These are phyloP conservation scores for Saturnispora saitoi DNA, from an alignment of 805 yeast genomes.

Conservation along the genomic window DNA sequence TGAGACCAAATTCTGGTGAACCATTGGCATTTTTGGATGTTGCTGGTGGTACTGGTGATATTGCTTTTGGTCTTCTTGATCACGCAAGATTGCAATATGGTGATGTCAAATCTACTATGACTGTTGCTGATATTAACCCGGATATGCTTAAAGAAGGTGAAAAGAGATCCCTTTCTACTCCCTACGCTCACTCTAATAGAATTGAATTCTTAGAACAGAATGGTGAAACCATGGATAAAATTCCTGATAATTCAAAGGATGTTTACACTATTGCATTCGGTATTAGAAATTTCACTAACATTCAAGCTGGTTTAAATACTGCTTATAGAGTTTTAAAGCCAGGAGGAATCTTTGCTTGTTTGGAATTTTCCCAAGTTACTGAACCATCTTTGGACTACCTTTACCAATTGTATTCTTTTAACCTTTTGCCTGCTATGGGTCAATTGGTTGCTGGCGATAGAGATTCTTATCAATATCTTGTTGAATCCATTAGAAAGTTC, in stretches of 20 bases:
- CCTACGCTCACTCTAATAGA: constrained; percentile 61
- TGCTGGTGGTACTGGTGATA: constrained; percentile 98
- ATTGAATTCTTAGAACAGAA: constrained; percentile 81
- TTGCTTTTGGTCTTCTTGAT: constrained; percentile 89
- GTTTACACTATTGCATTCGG: constrained; percentile 96
- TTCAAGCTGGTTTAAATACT: constrained; percentile 89
- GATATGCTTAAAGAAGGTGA: constrained; percentile 95
- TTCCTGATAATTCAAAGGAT: constrained; percentile 83
- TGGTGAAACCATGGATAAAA: constrained; percentile 80
- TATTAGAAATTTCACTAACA: constrained; percentile 90
- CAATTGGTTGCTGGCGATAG: constrained; percentile 92
- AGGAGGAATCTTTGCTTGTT: constrained; percentile 95
- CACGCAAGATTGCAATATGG: constrained; percentile 76
- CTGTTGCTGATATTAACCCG: constrained; percentile 88
- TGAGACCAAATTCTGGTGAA: constrained; percentile 66
- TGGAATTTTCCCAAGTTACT: constrained; percentile 89
- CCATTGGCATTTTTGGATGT: constrained; percentile 89
- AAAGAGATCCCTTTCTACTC: constrained; percentile 50
- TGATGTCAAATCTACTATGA: constrained; percentile 73
- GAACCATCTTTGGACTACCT: constrained; percentile 64
- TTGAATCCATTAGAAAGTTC: constrained; percentile 86
- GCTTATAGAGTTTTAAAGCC: constrained; percentile 94
- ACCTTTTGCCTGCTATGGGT: constrained; percentile 86
- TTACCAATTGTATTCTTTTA: constrained; percentile 85
- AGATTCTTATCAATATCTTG: constrained; percentile 92